Base-by-base conservation (phyloP, 106 monocot species). In the Gastrodia elata region DNA sequence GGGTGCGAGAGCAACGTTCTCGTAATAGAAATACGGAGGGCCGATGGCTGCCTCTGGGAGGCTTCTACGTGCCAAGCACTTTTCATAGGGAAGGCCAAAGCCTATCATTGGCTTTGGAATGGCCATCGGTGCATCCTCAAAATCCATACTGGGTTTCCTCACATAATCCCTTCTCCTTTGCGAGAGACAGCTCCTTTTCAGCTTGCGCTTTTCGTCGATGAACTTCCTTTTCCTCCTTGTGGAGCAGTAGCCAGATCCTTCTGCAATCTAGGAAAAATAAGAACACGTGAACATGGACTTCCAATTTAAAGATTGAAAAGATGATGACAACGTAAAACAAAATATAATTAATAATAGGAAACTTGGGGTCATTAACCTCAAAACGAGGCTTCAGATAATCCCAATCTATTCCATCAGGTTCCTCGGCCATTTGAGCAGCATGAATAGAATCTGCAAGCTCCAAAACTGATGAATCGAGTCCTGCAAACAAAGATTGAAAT, bases 21-120 rank as follows among this genome's bases (percentile, higher is more conserved):
- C 95, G 44, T 87, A 92, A 26, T 89, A 96, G 39, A 96, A 96
- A 73, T 80, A 96, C 11, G 95, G 95, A 18, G 92, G 91, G 24
- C 95, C 95, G 6, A 76, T 65, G 6, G 87, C 87, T 46, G 82
- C 67, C 9, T 83, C 85, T 30, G 92, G 83, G 38, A 96, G 83
- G 8, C 68, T 83, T 59, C 95, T 81, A 11, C 73, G 55, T 0
- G 69, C 27, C n/a, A 40, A 25, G 40, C 69, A 69, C 40, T 30
- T 61, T 34, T 90, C 69, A 43, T 38, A 76, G 7, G 95, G 95
- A 35, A 92, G 79, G 68, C 89, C 75, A 37, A 87, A 96, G 1
- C 95, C 95, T 37, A 96, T 44, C 92, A 96, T 96, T 14, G 92
- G 89, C 1, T 81, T 82, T 32, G 95, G 92, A 10, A 92, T 58